Evolutionary conservation across 768 basidiomycete genomes (phyloP), one percentile per base, ranked within the genome.

Genomic region (Lactarius psammicola): DNA sequence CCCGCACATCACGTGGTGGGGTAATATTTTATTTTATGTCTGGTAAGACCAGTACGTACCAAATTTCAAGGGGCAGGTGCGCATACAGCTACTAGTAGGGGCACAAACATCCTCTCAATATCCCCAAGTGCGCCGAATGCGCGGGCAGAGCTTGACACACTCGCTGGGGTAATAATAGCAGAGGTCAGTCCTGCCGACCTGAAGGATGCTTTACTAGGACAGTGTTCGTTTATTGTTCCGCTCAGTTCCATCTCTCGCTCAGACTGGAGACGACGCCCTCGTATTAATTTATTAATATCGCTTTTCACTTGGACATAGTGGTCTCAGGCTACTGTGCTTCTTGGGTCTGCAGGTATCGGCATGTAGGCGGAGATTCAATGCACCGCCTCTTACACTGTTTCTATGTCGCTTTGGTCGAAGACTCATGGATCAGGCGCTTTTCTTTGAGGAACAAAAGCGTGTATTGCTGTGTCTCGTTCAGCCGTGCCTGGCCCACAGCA

Each of bases 371-470:
- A 51, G 11, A 51, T 46, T 44, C 46, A n/a, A 38, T 42, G 51
- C 46, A 26, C 33, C 33, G 55, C 30, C 15, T 53, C 26, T 46
- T 8, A 20, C 34, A 15, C 64, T 11, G 23, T 63, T 44, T 56
- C 23, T 49, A 26, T 42, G 18, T 57, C 56, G 26, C 46, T 58
- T 58, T 30, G 46, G 58, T 26, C 23, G 11, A 38, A 51, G 54
- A 42, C 54, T 51, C 46, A 7, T 58, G 60, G 57, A 49, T 51
- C 56, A 55, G n/a, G 42, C 57, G 56, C 51, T 36, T 59, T 66
- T 36, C 28, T 11, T 38, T 60, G 23, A 31, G 59, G 59, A 59
- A 61, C 59, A 65, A 59, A 54, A 63, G 33, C n/a, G 26, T 18
- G 58, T 54, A 44, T 46, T 58, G 49, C 31, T 59, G 49, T 63